These are phyloP conservation scores for Leishmania amazonensis DNA, from an alignment of 208 protist genomes.

Conservation along the genomic window DNA sequence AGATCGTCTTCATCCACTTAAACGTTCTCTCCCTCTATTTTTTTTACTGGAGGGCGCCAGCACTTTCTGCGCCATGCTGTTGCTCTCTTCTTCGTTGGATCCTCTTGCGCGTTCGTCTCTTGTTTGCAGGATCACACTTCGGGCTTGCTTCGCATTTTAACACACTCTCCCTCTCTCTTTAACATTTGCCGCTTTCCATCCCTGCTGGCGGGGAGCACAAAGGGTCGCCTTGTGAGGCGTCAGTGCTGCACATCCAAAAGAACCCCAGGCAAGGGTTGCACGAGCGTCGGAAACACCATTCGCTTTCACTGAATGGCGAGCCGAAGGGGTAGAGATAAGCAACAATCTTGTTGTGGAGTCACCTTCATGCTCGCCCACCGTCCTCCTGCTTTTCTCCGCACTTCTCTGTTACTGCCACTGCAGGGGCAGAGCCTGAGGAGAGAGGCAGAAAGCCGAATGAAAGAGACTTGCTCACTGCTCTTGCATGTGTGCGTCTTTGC, in stretches of 20 bases:
- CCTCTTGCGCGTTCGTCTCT: background rate
- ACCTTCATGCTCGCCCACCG: background rate
- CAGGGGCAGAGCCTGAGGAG: background rate
- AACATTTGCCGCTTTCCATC: background rate
- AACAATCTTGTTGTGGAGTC: background rate
- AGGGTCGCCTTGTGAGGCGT: background rate
- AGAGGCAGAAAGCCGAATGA: background rate
- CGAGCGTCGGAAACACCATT: background rate
- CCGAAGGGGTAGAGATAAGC: background rate
- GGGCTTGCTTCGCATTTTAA: background rate
- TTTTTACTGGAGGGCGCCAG: background rate
- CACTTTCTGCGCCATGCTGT: background rate
- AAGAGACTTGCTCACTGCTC: background rate
- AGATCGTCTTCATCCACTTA: background rate
- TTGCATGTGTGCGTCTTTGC: background rate
- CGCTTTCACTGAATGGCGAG: background rate
- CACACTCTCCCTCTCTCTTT: background rate
- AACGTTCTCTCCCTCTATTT: background rate
- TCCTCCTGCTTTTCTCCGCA: constrained; percentile 3
- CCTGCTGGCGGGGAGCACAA: background rate
- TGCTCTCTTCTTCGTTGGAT: background rate
- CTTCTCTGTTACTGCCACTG: background rate
- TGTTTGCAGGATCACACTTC: background rate
- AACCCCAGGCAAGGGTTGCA: background rate
- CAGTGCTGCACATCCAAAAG: background rate